Evolutionary conservation across 305 asterid species (phyloP).

Genomic region (Fraxinus floribunda): DNA sequence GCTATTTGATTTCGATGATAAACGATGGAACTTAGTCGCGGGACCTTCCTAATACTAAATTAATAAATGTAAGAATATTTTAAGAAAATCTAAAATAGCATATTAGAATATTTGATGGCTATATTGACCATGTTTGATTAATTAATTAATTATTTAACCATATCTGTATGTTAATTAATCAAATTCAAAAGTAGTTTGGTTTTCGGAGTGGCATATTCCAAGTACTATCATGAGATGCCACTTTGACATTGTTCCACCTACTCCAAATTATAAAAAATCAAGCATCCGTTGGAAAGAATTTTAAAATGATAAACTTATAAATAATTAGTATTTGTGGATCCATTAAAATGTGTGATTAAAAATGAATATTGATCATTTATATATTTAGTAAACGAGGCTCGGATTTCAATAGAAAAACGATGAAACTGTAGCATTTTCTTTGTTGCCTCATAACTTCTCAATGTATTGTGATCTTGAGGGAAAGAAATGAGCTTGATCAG

Average conservation of each 20-base stretch:
- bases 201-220: not conserved
- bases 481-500: not conserved
- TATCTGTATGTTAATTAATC: not conserved
- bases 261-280: not conserved
- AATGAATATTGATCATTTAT: no score
- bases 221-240: not conserved
- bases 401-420: not conserved
- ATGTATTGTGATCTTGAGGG: not conserved
- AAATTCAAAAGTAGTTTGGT: not conserved
- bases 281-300: not conserved
- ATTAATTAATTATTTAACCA: not conserved
- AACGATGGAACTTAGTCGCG: not conserved
- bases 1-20: not conserved
- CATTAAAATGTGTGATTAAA: no score
- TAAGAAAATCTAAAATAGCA: not conserved
- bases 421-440: not conserved
- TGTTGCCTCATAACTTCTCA: not conserved
- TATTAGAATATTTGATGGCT: not conserved
- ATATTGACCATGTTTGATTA: not conserved
- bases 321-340: no score
- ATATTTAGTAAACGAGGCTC: not conserved
- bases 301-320: not conserved
- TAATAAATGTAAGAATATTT: not conserved
- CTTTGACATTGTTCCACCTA: not conserved
- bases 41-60: not conserved